These are phyloP conservation scores for Halophytophthora batemanensis DNA, from an alignment of 352 stramenopile species.

Conservation along the genomic window DNA sequence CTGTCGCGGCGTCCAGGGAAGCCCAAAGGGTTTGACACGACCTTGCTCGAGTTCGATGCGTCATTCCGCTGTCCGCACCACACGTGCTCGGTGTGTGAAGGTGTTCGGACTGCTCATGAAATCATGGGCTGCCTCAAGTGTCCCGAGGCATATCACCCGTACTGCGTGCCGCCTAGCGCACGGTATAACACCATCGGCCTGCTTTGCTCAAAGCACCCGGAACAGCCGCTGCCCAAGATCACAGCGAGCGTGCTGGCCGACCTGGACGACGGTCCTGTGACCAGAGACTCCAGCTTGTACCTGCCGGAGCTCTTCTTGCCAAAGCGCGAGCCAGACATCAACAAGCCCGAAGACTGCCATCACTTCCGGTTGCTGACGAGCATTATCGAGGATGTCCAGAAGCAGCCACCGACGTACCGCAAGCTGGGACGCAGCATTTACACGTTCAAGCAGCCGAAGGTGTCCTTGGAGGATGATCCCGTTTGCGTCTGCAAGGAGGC, in stretches of 20 bases:
- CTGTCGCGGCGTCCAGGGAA: conserved; percentile 51
- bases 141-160: conserved; percentile 89
- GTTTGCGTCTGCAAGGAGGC: conserved; percentile 71
- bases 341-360: conserved; percentile 50
- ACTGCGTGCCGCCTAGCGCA: conserved; percentile 89
- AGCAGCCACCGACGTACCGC: conserved; percentile 72
- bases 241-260: conserved; percentile 68
- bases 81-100: conserved; percentile 79
- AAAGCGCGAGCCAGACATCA: conserved; percentile 50
- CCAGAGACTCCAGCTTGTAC: conserved; percentile 72
- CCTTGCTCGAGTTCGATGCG: conserved; percentile 63
- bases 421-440: conserved; percentile 81
- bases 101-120: conserved; percentile 67
- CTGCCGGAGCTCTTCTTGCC: conserved; percentile 81
- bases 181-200: conserved; percentile 92
- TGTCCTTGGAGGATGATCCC: conserved; percentile 72
- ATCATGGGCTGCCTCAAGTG: conserved; percentile 92
- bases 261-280: conserved; percentile 59
- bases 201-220: conserved; percentile 87
- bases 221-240: conserved; percentile 75
- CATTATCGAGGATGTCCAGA: conserved; percentile 72
- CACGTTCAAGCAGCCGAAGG: conserved; percentile 80
- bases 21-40: conserved; percentile 28
- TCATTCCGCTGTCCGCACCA: conserved; percentile 89
- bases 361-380: conserved; percentile 75